phyloP scores from a whole-genome alignment of 192 early-diverging fungal species.

The Coemansia sp. region DNA sequence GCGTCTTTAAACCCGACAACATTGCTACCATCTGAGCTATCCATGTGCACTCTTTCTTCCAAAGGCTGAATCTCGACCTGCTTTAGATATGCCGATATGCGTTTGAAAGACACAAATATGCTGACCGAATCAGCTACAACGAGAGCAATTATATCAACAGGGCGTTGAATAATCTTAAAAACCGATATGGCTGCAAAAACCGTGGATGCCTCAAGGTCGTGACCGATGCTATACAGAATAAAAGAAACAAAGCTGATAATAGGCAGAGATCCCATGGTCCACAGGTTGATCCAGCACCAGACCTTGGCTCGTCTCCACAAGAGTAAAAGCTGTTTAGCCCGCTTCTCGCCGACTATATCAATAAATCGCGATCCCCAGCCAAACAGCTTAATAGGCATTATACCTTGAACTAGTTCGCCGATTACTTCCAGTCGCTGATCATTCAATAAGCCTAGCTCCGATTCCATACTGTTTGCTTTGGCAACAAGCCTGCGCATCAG shows the following conservation, averaged over 20 bases:
- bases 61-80: too few relatives aligned
- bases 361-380: slow-evolving; percentile 79
- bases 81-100: slow-evolving; percentile 70
- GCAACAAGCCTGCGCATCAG: slow-evolving; percentile 51
- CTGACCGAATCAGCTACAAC: slow-evolving; percentile 56
- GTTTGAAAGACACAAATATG: slow-evolving; percentile 58
- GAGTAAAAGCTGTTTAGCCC: slow-evolving; percentile 57
- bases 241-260: slow-evolving; percentile 60
- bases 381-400: slow-evolving; percentile 88
- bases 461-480: slow-evolving; percentile 55
- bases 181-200: slow-evolving; percentile 70
- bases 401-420: slow-evolving; percentile 80
- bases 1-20: slow-evolving; percentile 58
- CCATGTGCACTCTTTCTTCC: slow-evolving; percentile 4
- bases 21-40: background rate
- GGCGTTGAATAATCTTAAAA: slow-evolving; percentile 66
- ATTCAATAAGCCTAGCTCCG: slow-evolving; percentile 52
- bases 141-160: slow-evolving; percentile 58
- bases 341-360: slow-evolving; percentile 61
- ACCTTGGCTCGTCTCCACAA: slow-evolving; percentile 44
- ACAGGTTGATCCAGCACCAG: slow-evolving; percentile 60
- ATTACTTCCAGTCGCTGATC: slow-evolving; percentile 75
- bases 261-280: slow-evolving; percentile 57
- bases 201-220: slow-evolving; percentile 57
- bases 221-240: slow-evolving; percentile 57